Evolutionary conservation across 305 asterid genomes (phyloP).

Genomic region (Euphrasia arctica): DNA sequence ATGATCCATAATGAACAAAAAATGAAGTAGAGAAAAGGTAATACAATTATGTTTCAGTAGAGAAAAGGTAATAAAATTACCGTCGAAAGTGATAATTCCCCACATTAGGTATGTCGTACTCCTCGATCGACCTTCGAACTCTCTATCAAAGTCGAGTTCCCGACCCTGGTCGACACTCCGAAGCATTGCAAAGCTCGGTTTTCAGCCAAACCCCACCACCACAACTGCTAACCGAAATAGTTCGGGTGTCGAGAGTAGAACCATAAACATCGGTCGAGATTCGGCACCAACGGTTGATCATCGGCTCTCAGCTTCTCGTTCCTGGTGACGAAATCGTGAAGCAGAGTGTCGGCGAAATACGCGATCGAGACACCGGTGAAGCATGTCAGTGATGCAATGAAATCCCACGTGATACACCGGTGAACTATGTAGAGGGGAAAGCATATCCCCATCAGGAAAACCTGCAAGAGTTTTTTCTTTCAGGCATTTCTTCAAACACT

Average conservation of each 20-base stretch:
- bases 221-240: slow-evolving; percentile 90
- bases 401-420: slow-evolving; percentile 69
- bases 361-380: slow-evolving; percentile 39
- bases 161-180: too few species aligned
- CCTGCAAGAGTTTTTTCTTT: slow-evolving; percentile 38
- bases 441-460: slow-evolving; percentile 77
- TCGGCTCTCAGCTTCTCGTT: not conserved
- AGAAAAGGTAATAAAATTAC: too few species aligned
- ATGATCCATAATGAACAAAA: not conserved
- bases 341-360: slow-evolving; percentile 3
- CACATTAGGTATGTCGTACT: too few species aligned
- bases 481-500: slow-evolving; percentile 37
- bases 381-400: slow-evolving; percentile 51
- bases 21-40: slow-evolving; percentile 1
- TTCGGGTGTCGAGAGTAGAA: slow-evolving; percentile 80
- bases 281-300: slow-evolving; percentile 28
- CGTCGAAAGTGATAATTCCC: too few species aligned
- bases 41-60: not conserved
- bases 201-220: slow-evolving; percentile 93
- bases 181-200: too few species aligned
- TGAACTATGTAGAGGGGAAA: slow-evolving; percentile 70
- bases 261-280: slow-evolving; percentile 84
- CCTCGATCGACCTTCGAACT: too few species aligned
- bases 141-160: too few species aligned
- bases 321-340: not conserved